A percentile compares a stretch with the other conserved stretches of the same genome.
These are phyloP conservation scores for Dipteronia dyeriana DNA, from an alignment of 345 rosid genomes.

Conservation along the genomic window DNA sequence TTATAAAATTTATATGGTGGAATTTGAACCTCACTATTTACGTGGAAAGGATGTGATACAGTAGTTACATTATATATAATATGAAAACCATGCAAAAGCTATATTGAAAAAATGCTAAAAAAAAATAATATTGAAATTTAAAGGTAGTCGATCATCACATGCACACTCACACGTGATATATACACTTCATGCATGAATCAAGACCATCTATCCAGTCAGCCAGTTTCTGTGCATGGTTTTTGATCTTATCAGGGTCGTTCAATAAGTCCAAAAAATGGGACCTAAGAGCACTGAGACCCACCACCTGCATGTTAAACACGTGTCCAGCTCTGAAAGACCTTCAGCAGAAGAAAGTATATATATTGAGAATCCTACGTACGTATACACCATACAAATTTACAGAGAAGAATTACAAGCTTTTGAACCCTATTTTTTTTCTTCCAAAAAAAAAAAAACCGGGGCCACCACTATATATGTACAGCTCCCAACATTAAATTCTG, in stretches of 20 bases:
- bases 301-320: slow-evolving; percentile 35
- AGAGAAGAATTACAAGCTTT: slow-evolving; percentile 51
- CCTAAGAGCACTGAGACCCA: slow-evolving; percentile 15
- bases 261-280: slow-evolving; percentile 27
- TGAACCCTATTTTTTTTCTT: neutral
- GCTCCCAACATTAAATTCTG: slow-evolving; percentile 42
- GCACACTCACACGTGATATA: neutral
- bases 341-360: neutral
- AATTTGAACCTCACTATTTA: too few relatives aligned
- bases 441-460: slow-evolving; percentile 9
- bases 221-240: neutral
- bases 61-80: too few relatives aligned
- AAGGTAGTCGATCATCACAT: neutral
- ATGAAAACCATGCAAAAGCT: too few relatives aligned
- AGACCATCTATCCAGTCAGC: neutral
- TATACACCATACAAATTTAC: slow-evolving; percentile 41
- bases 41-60: too few relatives aligned
- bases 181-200: neutral
- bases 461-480: slow-evolving; percentile 38
- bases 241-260: neutral
- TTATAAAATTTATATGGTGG: too few relatives aligned
- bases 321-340: slow-evolving; percentile 12
- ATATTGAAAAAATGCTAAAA: too few relatives aligned
- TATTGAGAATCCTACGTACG: slow-evolving; percentile 15
- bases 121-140: too few relatives aligned